Evolutionary conservation across 768 basidiomycete species (phyloP).

Genomic region (Inosperma sp.): DNA sequence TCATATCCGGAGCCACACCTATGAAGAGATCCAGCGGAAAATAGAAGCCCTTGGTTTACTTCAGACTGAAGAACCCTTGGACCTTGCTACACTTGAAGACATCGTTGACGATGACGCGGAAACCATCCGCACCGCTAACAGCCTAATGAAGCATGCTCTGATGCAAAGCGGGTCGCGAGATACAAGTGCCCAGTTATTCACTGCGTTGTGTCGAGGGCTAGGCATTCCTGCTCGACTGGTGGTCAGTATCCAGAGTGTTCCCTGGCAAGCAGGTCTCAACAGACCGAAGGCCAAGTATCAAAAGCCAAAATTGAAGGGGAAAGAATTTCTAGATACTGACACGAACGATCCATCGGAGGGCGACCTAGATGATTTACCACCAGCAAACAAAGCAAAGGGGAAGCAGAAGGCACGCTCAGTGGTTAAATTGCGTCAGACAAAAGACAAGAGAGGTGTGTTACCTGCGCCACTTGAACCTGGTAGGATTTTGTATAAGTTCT

Average conservation of each 20-base stretch:
- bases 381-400: constrained; percentile 49
- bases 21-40: constrained; percentile 60
- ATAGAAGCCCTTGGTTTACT: constrained; percentile 32
- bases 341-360: too few species aligned
- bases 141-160: constrained; percentile 89
- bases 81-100: constrained; percentile 43
- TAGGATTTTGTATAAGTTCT: neutral
- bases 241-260: constrained; percentile 86
- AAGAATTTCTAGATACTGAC: constrained; percentile 24
- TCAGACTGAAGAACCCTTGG: constrained; percentile 20
- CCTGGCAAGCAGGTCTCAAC: constrained; percentile 73
- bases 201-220: constrained; percentile 79
- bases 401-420: constrained; percentile 53
- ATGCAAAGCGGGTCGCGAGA: constrained; percentile 80
- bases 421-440: constrained; percentile 56
- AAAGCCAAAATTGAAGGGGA: constrained; percentile 32
- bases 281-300: constrained; percentile 45
- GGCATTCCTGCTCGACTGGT: constrained; percentile 85
- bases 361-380: too few species aligned
- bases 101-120: constrained; percentile 57
- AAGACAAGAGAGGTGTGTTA: constrained; percentile 43
- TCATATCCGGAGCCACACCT: constrained; percentile 72
- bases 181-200: constrained; percentile 86
- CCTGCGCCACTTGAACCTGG: neutral
- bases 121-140: constrained; percentile 68